phyloP scores from a whole-genome alignment of 192 early-diverging fungal species.

The Mortierella claussenii region DNA sequence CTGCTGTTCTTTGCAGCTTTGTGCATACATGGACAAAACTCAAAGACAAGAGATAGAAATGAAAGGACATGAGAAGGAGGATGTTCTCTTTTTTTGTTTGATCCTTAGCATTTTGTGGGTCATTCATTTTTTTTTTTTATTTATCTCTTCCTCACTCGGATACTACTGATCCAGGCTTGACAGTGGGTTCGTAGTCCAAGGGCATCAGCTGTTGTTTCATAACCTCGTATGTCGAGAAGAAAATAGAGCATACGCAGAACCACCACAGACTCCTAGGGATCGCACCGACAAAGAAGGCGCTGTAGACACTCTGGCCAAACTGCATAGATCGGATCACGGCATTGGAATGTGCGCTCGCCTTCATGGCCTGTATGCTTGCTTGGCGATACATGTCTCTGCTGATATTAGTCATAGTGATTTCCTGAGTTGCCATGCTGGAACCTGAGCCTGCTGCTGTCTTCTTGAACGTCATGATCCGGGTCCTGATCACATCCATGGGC shows the following conservation, averaged over 20 bases:
- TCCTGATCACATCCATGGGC: conserved; percentile 79
- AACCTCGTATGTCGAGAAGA: conserved; percentile 79
- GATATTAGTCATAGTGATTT: conserved; percentile 48
- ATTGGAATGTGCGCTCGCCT: conserved; percentile 24
- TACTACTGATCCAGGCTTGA: conserved; percentile 6
- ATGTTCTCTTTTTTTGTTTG: too few species aligned
- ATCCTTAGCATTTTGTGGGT: too few species aligned
- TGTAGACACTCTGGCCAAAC: conserved; percentile 41
- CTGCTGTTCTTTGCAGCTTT: too few species aligned
- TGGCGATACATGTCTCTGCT: conserved; percentile 44
- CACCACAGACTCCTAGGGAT: conserved; percentile 75
- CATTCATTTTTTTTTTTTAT: conserved; percentile 20
- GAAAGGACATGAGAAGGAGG: too few species aligned
- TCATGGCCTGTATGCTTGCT: conserved; percentile 13
- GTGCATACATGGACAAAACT: too few species aligned
- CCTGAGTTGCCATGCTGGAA: conserved; percentile 22
- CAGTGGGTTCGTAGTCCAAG: conserved; percentile 36
- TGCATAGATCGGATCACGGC: conserved; percentile 15
- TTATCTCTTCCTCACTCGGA: neutral
- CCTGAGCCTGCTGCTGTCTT: conserved; percentile 17
- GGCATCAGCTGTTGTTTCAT: conserved; percentile 56
- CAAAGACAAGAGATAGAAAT: too few species aligned
- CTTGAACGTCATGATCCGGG: conserved; percentile 72
- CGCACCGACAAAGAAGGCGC: conserved; percentile 71
- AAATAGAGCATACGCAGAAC: conserved; percentile 82